These are phyloP conservation scores for Cladosporium cucumerinum DNA, from an alignment of 2,329 filamentous ascomycete species.

Conservation along the genomic window DNA sequence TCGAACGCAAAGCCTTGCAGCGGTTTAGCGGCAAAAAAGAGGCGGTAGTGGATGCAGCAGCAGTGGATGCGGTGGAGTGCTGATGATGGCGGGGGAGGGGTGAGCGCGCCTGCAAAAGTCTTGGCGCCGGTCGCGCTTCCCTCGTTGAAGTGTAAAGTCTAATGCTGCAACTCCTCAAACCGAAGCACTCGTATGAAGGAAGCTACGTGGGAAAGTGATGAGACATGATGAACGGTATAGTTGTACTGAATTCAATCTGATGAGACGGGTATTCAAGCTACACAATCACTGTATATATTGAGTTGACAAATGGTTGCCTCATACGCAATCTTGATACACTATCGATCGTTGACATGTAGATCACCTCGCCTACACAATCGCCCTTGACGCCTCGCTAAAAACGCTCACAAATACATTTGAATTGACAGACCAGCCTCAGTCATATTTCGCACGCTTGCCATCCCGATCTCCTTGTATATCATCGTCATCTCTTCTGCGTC, in stretches of 20 bases:
- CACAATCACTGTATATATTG: no score
- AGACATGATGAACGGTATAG: no score
- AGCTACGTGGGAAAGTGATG: no score
- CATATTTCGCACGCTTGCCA: constrained; percentile 44
- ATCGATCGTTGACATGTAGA: not conserved
- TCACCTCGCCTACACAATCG: not conserved
- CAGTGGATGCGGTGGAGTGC: not conserved
- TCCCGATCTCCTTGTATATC: constrained; percentile 36
- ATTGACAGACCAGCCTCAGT: constrained; percentile 25
- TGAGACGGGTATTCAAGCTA: no score
- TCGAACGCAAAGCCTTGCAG: constrained; percentile 8
- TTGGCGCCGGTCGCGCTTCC: not conserved
- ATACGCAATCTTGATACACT: not conserved
- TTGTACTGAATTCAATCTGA: no score
- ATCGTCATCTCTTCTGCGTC: constrained; percentile 46
- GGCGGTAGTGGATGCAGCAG: not conserved
- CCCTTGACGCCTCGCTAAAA: constrained; percentile 22
- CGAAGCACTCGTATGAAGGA: no score
- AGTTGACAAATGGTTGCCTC: no score
- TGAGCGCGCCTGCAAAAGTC: not conserved
- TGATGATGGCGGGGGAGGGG: not conserved
- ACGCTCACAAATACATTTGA: not conserved
- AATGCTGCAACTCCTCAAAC: not conserved
- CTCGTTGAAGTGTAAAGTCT: not conserved
- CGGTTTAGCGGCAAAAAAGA: constrained; percentile 9